phyloP scores from a whole-genome alignment of 768 basidiomycete species.

The Phaeotremella fagi region DNA sequence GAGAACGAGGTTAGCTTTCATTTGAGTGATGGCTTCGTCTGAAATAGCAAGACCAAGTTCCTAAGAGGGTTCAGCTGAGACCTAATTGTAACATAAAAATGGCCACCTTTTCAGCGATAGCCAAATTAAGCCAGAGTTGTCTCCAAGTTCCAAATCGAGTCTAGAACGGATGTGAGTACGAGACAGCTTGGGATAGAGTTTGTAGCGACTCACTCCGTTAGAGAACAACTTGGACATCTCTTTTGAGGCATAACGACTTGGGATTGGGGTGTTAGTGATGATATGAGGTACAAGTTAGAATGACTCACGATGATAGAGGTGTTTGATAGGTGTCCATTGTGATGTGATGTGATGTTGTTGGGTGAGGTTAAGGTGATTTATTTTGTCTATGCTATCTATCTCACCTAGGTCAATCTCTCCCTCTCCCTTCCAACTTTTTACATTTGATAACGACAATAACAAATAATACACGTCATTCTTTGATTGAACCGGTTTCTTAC shows the following conservation, averaged over 20 bases:
- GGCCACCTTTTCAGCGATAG: conserved; percentile 75
- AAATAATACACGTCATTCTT: background rate
- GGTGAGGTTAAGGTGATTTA: too few relatives aligned
- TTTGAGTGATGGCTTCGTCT: conserved; percentile 87
- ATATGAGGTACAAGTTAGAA: background rate
- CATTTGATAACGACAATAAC: too few relatives aligned
- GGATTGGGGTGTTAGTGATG: too few relatives aligned
- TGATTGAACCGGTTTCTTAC: background rate
- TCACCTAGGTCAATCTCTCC: too few relatives aligned
- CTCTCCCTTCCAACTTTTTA: too few relatives aligned
- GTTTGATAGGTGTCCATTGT: conserved; percentile 50
- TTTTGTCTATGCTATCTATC: too few relatives aligned
- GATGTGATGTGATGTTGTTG: background rate
- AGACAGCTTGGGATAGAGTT: background rate
- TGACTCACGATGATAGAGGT: conserved; percentile 48
- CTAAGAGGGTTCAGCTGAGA: conserved; percentile 1
- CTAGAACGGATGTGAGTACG: conserved; percentile 51
- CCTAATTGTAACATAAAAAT: background rate
- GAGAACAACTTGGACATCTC: conserved; percentile 98
- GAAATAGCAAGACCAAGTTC: conserved; percentile 85
- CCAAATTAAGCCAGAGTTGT: conserved; percentile 90
- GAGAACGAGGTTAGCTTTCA: conserved; percentile 85
- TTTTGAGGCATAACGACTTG: conserved; percentile 97
- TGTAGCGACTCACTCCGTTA: conserved; percentile 64
- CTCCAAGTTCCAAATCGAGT: conserved; percentile 95